Evolutionary conservation across 2,329 filamentous ascomycete genomes (phyloP).

Genomic region (Dothiorella sarmentorum): DNA sequence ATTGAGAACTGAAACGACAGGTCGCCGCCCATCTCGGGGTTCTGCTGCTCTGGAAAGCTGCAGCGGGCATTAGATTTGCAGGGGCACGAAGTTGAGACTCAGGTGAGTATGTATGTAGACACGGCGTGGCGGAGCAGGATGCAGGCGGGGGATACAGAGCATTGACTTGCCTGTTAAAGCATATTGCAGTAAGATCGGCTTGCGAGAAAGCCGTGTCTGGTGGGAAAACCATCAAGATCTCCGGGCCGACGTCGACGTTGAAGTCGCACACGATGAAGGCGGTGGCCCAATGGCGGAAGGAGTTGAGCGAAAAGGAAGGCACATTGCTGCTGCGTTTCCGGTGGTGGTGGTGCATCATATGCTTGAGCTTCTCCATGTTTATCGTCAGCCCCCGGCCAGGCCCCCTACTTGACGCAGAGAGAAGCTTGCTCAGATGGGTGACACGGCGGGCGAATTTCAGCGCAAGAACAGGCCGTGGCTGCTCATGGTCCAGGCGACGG

Average conservation of each 20-base stretch:
- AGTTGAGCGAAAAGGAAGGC: conserved; percentile 10
- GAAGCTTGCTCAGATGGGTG: not conserved
- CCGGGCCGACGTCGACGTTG: conserved; percentile 43
- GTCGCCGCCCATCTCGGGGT: conserved; percentile 39
- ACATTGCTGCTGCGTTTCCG: conserved; percentile 6
- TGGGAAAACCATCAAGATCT: conserved; percentile 42
- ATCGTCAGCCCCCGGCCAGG: not conserved
- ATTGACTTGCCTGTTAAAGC: conserved; percentile 38
- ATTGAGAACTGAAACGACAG: conserved; percentile 40
- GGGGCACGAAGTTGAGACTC: too few relatives aligned
- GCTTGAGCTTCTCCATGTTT: conserved; percentile 36
- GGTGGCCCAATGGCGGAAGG: conserved; percentile 40
- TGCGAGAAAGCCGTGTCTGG: conserved; percentile 37
- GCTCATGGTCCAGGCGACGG: conserved; percentile 4
- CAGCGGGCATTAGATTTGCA: not conserved
- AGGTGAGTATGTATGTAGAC: too few relatives aligned
- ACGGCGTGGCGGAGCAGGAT: not conserved
- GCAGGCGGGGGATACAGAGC: not conserved
- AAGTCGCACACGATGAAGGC: conserved; percentile 44
- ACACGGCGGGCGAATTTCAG: not conserved
- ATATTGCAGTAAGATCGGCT: conserved; percentile 40
- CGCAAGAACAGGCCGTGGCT: not conserved
- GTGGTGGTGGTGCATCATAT: conserved; percentile 27
- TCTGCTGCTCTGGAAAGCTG: conserved; percentile 43
- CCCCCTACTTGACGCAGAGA: conserved; percentile 5